Percentiles rank a stretch among this genome's conserved stretches.
phyloP scores from a whole-genome alignment of 768 basidiomycete species.

The Lepiota subincarnata region DNA sequence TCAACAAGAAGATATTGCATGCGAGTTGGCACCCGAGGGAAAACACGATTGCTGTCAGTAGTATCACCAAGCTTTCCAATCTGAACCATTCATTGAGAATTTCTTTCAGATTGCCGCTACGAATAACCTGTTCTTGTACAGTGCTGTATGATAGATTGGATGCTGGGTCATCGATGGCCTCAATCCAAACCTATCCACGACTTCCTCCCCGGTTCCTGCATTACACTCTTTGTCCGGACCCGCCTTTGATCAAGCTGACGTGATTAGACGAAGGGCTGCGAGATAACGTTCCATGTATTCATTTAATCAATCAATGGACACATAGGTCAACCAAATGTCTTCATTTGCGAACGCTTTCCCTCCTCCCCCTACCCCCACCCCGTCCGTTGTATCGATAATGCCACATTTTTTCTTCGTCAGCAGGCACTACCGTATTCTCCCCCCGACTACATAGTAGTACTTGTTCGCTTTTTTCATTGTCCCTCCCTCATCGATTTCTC shows the following conservation, averaged over 20 bases:
- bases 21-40: constrained; percentile 98
- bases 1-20: constrained; percentile 96
- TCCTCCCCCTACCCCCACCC: not conserved
- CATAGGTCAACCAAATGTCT: constrained; percentile 2
- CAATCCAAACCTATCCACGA: not conserved
- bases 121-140: constrained; percentile 91
- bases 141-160: constrained; percentile 49
- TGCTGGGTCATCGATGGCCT: constrained; percentile 9
- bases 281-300: constrained; percentile 5
- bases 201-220: not conserved
- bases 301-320: constrained; percentile 10
- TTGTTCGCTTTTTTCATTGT: too few relatives aligned
- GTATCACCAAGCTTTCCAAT: constrained; percentile 24
- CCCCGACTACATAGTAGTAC: not conserved
- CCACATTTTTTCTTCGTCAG: not conserved
- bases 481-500: not conserved
- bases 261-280: constrained; percentile 10
- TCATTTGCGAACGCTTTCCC: not conserved
- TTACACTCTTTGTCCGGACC: not conserved
- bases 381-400: not conserved
- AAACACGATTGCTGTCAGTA: constrained; percentile 92
- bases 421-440: not conserved
- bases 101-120: constrained; percentile 83
- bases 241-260: not conserved
- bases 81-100: constrained; percentile 6